phyloP scores from a whole-genome alignment of 345 rosid genomes.

The Gossypium raimondii region DNA sequence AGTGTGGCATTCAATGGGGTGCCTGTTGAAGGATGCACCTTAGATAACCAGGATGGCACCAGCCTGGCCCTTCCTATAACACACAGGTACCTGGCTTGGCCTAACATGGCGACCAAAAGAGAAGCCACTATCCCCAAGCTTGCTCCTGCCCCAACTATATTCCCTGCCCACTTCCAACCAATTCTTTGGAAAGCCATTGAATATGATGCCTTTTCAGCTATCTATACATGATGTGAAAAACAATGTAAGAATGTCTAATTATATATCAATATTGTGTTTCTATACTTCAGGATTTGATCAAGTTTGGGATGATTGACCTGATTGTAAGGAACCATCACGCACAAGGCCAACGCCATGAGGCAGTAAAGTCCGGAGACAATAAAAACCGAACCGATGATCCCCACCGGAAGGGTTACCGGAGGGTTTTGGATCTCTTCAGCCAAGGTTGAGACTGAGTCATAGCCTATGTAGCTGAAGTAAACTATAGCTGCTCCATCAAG shows the following conservation, averaged over 20 bases:
- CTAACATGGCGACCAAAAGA: slow-evolving; percentile 90
- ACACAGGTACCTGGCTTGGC: slow-evolving; percentile 96
- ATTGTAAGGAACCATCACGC: slow-evolving; percentile 75
- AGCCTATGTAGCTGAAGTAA: slow-evolving; percentile 89
- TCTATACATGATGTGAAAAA: slow-evolving; percentile 27
- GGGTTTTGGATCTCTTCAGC: slow-evolving; percentile 95
- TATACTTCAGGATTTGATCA: background rate
- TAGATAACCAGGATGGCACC: slow-evolving; percentile 85
- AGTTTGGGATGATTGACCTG: slow-evolving; percentile 38
- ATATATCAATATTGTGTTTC: background rate
- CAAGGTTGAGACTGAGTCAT: slow-evolving; percentile 87
- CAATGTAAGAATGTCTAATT: too few species aligned
- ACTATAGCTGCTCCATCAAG: slow-evolving; percentile 82
- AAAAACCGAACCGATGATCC: slow-evolving; percentile 79
- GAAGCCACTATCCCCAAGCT: slow-evolving; percentile 94
- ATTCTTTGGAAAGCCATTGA: slow-evolving; percentile 56
- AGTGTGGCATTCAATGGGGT: slow-evolving; percentile 94
- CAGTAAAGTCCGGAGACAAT: slow-evolving; percentile 66
- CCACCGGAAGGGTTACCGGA: slow-evolving; percentile 68
- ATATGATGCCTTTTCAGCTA: slow-evolving; percentile 55
- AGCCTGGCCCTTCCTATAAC: slow-evolving; percentile 82
- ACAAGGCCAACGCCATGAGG: slow-evolving; percentile 79
- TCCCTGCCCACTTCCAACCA: slow-evolving; percentile 87
- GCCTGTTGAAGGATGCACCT: slow-evolving; percentile 92
- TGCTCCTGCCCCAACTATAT: slow-evolving; percentile 89